phyloP scores from a whole-genome alignment of 768 basidiomycete species.

The Suillus subalutaceus region DNA sequence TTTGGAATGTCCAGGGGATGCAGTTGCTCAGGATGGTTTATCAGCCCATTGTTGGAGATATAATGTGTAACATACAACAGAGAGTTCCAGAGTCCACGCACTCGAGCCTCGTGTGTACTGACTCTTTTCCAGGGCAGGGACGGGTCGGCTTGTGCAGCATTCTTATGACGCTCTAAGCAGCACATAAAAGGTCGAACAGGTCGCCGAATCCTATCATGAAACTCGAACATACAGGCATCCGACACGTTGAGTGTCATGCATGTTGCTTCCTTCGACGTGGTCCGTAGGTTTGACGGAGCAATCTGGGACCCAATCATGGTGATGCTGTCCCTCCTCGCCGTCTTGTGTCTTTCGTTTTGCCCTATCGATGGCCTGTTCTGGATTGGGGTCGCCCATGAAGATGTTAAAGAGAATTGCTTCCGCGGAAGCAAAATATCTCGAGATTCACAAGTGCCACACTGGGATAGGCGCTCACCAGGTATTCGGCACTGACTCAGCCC shows the following conservation, averaged over 20 bases:
- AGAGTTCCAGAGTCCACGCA: neutral
- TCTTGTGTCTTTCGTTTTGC: neutral
- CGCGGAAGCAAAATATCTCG: constrained; percentile 9
- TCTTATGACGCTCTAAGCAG: neutral
- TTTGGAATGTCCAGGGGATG: neutral
- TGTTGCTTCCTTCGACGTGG: neutral
- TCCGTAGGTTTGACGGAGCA: neutral
- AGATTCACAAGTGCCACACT: neutral
- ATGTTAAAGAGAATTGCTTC: neutral
- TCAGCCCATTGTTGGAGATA: constrained; percentile 1
- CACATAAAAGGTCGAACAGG: neutral
- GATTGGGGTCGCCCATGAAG: neutral
- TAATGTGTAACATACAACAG: neutral
- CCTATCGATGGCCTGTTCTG: neutral
- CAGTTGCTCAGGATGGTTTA: constrained; percentile 1
- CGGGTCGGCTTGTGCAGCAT: neutral
- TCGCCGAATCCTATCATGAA: neutral
- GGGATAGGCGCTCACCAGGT: constrained; percentile 7
- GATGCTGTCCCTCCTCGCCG: neutral
- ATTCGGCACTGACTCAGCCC: constrained; percentile 8
- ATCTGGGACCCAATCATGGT: constrained; percentile 21
- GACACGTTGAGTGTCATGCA: neutral
- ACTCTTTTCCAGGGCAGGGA: neutral
- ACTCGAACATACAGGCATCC: neutral
- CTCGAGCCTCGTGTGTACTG: neutral